Evolutionary conservation across 352 stramenopile species (phyloP), one percentile per base, ranked within the genome.

Genomic region (Pseudoperonospora humuli): DNA sequence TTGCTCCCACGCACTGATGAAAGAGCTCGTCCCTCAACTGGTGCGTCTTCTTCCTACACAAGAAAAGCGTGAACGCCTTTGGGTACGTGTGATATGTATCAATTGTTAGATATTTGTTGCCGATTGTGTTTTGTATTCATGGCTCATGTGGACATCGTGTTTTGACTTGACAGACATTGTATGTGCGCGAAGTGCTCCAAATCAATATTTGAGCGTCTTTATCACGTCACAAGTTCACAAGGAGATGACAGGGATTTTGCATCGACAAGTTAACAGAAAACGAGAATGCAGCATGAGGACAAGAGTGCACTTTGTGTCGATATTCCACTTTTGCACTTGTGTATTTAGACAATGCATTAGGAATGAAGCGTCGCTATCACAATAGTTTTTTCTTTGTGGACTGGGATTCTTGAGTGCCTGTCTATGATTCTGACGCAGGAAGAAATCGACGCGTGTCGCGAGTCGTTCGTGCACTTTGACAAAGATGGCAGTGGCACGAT

Each of bases 401-500:
- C 21, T 18, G 21, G 13, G 7, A 28, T 13, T 14, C 3, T 9
- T 11, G 27, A 2, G n/a, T 39, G 25, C 17, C 60, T 70, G 57
- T 38, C 13, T 10, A 96, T 96, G 76, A 83, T 93, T 38, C 61
- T 97, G 42, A 96, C 86, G 20, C 92, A 98, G 52, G 93, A 98
- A 56, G 91, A 98, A 66, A 97, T 97, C 56, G 90, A 98, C 39
- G 88, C 79, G 26, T 98, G 94, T 43, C 75, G 93, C 44, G 91
- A 98, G 61, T 96, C 92, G 11, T 98, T 98, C 56, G 71, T 98
- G 34, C 84, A 95, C 42, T 98, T 98, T 57, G 95, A 98, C 56
- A 97, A 95, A 54, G 95, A 98, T 59, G 70, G 79, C n/a, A 92
- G 74, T 24, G 78, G 95, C 10, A 98, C 87, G 21, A 98, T 98